These are phyloP conservation scores for Kuraishia molischiana DNA, from an alignment of 805 yeast species.

Conservation along the genomic window DNA sequence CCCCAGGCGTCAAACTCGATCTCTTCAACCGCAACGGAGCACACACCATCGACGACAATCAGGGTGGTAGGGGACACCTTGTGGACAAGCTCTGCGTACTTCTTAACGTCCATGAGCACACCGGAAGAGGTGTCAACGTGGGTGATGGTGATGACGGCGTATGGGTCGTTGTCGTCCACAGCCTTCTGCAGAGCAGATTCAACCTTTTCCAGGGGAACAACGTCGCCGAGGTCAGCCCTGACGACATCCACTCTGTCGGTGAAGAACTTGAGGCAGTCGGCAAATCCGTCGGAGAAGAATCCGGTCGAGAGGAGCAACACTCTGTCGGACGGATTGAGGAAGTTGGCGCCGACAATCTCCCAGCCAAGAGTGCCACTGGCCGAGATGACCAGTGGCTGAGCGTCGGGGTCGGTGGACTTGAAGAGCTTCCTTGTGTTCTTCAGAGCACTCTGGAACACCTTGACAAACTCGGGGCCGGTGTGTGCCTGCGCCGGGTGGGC, in stretches of 20 bases:
- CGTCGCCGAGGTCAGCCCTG: constrained; percentile 66
- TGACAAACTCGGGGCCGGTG: constrained; percentile 75
- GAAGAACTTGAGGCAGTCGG: constrained; percentile 62
- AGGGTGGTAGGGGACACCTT: constrained; percentile 68
- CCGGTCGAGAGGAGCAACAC: constrained; percentile 86
- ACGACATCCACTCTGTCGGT: constrained; percentile 69
- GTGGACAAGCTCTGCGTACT: constrained; percentile 52
- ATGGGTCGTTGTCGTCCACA: constrained; percentile 21
- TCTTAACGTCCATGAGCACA: constrained; percentile 66
- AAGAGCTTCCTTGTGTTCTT: constrained; percentile 64
- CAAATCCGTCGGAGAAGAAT: constrained; percentile 77
- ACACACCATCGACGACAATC: constrained; percentile 87
- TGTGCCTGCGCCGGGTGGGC: constrained; percentile 82
- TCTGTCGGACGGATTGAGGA: constrained; percentile 54
- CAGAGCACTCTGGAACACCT: constrained; percentile 61
- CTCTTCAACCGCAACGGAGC: constrained; percentile 86
- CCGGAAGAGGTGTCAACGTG: constrained; percentile 97
- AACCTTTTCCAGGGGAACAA: constrained; percentile 46
- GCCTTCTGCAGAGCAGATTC: constrained; percentile 42
- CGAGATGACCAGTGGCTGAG: constrained; percentile 74
- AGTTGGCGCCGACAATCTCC: constrained; percentile 81
- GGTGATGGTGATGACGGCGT: constrained; percentile 71
- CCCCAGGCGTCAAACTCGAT: constrained; percentile 86
- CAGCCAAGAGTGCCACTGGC: constrained; percentile 96
- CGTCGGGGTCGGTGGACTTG: constrained; percentile 50